Conservation (phyloP, 768 basidiomycete genomes). For the Suillus brevipes region DNA sequence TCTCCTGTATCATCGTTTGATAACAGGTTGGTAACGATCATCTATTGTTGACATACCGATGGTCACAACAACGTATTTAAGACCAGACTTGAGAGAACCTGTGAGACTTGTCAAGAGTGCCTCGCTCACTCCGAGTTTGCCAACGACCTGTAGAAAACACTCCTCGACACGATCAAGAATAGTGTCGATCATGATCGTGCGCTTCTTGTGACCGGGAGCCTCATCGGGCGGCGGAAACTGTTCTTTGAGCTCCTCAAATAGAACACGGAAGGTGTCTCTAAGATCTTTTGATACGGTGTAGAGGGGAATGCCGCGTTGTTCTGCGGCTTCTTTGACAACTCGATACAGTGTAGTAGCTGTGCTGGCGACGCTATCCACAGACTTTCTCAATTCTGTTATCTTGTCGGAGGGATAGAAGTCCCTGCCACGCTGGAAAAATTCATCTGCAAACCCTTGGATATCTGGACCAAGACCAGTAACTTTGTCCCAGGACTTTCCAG, state of each 20-base stretch:
- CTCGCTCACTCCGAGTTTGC: slow-evolving; percentile 24
- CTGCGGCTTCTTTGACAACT: not conserved
- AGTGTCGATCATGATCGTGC: slow-evolving; percentile 19
- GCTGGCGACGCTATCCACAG: not conserved
- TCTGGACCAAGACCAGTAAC: not conserved
- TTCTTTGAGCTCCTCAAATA: slow-evolving; percentile 26
- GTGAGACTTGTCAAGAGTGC: slow-evolving; percentile 23
- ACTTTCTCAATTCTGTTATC: not conserved
- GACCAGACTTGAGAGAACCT: slow-evolving; percentile 22
- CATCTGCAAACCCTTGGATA: not conserved
- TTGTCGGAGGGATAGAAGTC: not conserved
- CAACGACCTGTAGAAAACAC: slow-evolving; percentile 25
- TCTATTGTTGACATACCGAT: slow-evolving; percentile 16
- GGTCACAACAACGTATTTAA: slow-evolving; percentile 25
- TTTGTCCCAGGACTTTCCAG: not conserved
- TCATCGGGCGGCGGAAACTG: slow-evolving; percentile 33
- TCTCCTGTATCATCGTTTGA: slow-evolving; percentile 27
- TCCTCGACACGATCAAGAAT: slow-evolving; percentile 29
- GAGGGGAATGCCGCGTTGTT: slow-evolving; percentile 7
- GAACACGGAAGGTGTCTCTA: slow-evolving; percentile 7
- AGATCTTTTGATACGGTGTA: slow-evolving; percentile 23
- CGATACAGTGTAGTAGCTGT: not conserved
- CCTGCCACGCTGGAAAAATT: not conserved
- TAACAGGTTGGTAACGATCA: not conserved
- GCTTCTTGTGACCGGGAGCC: slow-evolving; percentile 32